Conservation (phyloP, 169 alveolate genomes). For the Eimeria necatrix region DNA sequence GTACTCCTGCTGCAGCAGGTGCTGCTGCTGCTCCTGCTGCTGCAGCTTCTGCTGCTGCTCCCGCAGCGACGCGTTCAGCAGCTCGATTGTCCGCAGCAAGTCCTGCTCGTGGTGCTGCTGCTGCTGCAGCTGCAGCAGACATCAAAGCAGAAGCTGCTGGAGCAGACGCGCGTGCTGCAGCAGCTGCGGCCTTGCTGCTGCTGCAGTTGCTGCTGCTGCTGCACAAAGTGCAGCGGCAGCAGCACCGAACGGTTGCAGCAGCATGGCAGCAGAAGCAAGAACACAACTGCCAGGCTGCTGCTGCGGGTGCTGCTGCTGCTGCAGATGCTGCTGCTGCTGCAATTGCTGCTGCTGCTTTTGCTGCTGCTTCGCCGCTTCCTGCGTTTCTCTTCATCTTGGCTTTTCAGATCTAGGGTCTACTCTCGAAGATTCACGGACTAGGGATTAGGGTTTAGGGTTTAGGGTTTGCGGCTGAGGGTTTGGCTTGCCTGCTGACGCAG, state of each 20-base stretch:
- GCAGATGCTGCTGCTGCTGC: too few relatives aligned
- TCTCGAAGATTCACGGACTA: too few relatives aligned
- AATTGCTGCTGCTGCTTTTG: too few relatives aligned
- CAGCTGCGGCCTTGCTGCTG: background rate
- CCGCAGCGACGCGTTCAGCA: conserved; percentile 57
- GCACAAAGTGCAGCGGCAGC: too few relatives aligned
- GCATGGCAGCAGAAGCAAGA: background rate
- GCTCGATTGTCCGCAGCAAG: conserved; percentile 35
- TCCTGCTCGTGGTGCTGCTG: conserved; percentile 4
- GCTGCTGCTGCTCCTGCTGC: conserved; percentile 65
- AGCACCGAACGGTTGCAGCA: too few relatives aligned
- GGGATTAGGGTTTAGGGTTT: background rate
- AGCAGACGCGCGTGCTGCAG: background rate
- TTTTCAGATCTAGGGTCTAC: too few relatives aligned
- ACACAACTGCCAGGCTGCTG: background rate
- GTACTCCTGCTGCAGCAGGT: conserved; percentile 43
- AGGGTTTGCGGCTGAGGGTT: conserved; percentile 2
- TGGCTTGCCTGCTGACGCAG: conserved; percentile 17
- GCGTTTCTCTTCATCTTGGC: too few relatives aligned
- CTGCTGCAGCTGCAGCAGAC: background rate
- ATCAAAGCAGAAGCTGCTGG: background rate
- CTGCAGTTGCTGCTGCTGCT: too few relatives aligned
- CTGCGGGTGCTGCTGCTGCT: too few relatives aligned
- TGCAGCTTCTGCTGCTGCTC: conserved; percentile 47
- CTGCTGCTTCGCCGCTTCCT: too few relatives aligned